Percentiles rank a stretch among this genome's conserved stretches.
Evolutionary conservation across 306 rosid genomes (phyloP).

Genomic region (Quillaja saponaria): DNA sequence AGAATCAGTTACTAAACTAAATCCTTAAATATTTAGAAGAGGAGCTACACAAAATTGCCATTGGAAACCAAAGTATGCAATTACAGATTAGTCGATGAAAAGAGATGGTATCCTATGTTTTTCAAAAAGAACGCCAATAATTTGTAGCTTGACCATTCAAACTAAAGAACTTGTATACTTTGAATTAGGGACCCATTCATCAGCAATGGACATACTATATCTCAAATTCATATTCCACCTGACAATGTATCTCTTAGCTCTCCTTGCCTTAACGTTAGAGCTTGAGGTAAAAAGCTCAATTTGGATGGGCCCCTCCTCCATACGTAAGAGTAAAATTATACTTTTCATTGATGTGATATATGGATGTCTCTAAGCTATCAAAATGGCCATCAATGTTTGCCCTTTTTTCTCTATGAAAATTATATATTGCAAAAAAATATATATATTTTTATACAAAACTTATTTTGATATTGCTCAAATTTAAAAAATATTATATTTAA

Average conservation of each 20-base stretch:
- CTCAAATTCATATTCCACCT: constrained; percentile 39
- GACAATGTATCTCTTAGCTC: constrained; percentile 35
- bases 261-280: constrained; percentile 47
- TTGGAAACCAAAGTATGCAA: no score
- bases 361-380: constrained; percentile 35
- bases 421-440: no score
- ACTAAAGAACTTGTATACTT: constrained; percentile 35
- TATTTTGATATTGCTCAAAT: no score
- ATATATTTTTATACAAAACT: no score
- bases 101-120: constrained; percentile 72
- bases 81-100: no score
- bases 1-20: no score
- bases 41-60: no score
- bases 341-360: constrained; percentile 66
- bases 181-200: constrained; percentile 42
- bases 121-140: constrained; percentile 49
- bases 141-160: constrained; percentile 94
- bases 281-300: constrained; percentile 27
- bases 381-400: constrained; percentile 24
- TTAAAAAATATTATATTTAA: no score
- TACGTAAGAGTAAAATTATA: constrained; percentile 18
- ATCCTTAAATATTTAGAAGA: no score
- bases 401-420: no score
- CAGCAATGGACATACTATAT: constrained; percentile 17
- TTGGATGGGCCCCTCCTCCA: constrained; percentile 38